These are phyloP conservation scores for Talaromyces pinophilus DNA, from an alignment of 2,329 filamentous ascomycete species.

Conservation along the genomic window DNA sequence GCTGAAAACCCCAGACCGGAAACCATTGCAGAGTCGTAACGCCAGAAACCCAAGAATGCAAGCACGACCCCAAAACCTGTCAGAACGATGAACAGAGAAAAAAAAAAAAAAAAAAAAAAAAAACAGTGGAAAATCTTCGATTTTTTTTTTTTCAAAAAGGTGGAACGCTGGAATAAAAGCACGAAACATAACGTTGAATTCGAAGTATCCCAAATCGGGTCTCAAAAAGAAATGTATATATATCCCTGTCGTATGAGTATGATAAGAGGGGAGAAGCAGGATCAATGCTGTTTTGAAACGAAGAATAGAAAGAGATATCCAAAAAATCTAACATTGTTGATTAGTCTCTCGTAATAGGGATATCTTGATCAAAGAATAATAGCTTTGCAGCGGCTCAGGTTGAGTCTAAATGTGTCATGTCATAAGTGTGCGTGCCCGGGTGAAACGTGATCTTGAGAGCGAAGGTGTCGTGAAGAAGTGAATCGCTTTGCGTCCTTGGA, in stretches of 20 bases:
- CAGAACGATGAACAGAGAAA: neutral
- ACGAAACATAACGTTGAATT: neutral
- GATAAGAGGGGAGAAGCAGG: slow-evolving; percentile 12
- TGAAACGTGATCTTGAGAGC: neutral
- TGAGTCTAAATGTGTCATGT: slow-evolving; percentile 13
- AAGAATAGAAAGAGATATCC: neutral
- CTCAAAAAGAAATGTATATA: neutral
- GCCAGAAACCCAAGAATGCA: neutral
- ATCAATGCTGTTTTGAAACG: slow-evolving; percentile 1
- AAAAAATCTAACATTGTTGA: neutral
- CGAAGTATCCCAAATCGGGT: neutral
- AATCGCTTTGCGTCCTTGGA: neutral
- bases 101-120: neutral
- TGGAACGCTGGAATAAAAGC: neutral
- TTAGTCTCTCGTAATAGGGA: slow-evolving; percentile 1
- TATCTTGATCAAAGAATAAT: slow-evolving; percentile 3
- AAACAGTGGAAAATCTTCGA: neutral
- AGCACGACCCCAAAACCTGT: neutral
- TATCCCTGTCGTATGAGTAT: slow-evolving; percentile 4
- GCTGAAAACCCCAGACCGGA: neutral
- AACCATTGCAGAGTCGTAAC: neutral
- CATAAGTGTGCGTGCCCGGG: neutral
- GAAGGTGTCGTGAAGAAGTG: neutral
- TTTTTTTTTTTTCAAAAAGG: neutral
- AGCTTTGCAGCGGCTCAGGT: slow-evolving; percentile 8